Evolutionary conservation across 2,329 filamentous ascomycete genomes (phyloP).

Genomic region (Arthrobotrys megalospora): DNA sequence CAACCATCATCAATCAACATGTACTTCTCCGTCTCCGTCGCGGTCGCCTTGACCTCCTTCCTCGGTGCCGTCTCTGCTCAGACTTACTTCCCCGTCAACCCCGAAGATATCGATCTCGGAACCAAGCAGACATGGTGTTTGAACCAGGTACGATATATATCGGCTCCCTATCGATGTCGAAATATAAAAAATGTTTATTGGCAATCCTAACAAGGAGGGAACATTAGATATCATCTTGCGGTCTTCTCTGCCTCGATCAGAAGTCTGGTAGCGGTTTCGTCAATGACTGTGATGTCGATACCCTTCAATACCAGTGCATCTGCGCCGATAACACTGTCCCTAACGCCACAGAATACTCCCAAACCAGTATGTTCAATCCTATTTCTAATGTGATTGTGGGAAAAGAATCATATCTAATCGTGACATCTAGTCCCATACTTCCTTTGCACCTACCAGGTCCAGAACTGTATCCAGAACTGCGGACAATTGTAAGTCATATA

Average conservation of each 20-base stretch:
- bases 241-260: constrained; percentile 57
- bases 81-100: constrained; percentile 52
- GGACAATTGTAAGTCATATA: constrained; percentile 41
- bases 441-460: constrained; percentile 46
- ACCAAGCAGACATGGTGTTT: constrained; percentile 58
- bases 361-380: constrained; percentile 50
- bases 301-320: constrained; percentile 52
- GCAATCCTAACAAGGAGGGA: constrained; percentile 6
- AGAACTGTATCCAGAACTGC: constrained; percentile 58
- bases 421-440: constrained; percentile 51
- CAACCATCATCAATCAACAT: constrained; percentile 30
- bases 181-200: neutral
- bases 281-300: constrained; percentile 50
- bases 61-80: constrained; percentile 48
- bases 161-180: neutral
- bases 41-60: constrained; percentile 46
- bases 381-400: neutral
- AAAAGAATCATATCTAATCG: constrained; percentile 15
- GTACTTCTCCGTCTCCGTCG: constrained; percentile 49
- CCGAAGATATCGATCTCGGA: constrained; percentile 48
- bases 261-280: constrained; percentile 38
- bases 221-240: constrained; percentile 45
- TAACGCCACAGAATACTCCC: constrained; percentile 57
- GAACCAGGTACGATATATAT: constrained; percentile 26
- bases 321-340: constrained; percentile 54